These are phyloP conservation scores for Pelargonium cotyledonis DNA, from an alignment of 441 rosid genomes.

Conservation along the genomic window DNA sequence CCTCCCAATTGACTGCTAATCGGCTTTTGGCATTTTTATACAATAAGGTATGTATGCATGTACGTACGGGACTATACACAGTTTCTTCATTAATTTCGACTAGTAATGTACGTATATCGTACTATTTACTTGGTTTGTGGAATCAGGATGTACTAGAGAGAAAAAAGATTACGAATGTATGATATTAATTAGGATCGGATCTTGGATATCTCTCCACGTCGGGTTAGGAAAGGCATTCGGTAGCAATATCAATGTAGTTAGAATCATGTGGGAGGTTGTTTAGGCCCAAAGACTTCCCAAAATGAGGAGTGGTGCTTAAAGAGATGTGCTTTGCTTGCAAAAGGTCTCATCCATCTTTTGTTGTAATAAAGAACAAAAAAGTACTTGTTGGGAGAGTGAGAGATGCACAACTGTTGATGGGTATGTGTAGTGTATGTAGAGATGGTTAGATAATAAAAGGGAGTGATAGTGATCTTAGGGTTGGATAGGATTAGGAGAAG, in stretches of 20 bases:
- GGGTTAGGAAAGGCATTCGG: no score
- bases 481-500: conserved; percentile 13
- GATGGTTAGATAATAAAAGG: no score
- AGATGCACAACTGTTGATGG: background rate
- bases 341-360: background rate
- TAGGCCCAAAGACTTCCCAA: background rate
- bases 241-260: no score
- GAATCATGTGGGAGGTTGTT: background rate
- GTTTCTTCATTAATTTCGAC: no score
- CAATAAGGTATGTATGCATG: no score
- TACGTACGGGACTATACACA: background rate
- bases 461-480: conserved; percentile 25
- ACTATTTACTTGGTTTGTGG: no score
- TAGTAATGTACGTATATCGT: no score
- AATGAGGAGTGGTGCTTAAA: background rate
- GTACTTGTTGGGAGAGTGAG: background rate
- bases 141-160: no score
- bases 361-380: background rate
- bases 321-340: background rate
- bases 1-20: background rate
- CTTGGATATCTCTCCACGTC: no score
- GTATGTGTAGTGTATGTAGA: no score
- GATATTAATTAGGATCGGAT: no score
- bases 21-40: background rate
- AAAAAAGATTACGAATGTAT: no score